A percentile compares a stretch with the other conserved stretches of the same genome.
Conservation (phyloP, 176 grass and related monocot species). For the Pontederia crassipes region DNA sequence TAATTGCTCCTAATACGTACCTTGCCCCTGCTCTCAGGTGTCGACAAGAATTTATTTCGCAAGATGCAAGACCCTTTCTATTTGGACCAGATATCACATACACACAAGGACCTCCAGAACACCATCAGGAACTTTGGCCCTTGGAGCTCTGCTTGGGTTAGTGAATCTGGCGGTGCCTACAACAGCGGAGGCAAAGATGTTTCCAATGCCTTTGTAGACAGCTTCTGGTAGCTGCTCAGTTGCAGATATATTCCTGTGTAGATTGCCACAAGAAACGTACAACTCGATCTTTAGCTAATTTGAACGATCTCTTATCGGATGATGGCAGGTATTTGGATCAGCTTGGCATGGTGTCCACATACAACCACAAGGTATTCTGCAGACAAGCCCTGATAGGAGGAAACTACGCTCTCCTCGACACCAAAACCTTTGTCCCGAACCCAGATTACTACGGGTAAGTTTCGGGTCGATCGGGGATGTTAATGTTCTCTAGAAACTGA, state of each 20-base stretch:
- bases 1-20: neutral
- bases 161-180: conserved; percentile 55
- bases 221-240: conserved; percentile 34
- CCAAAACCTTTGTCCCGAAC: conserved; percentile 43
- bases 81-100: conserved; percentile 30
- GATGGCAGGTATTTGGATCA: conserved; percentile 43
- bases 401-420: conserved; percentile 56
- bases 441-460: conserved; percentile 49
- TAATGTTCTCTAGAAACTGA: neutral
- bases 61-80: conserved; percentile 41
- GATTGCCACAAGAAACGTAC: no score
- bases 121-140: conserved; percentile 27
- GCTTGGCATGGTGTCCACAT: conserved; percentile 44
- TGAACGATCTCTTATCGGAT: no score
- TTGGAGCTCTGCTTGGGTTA: conserved; percentile 48
- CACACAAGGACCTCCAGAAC: conserved; percentile 22
- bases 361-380: conserved; percentile 45
- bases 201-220: conserved; percentile 37
- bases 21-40: conserved; percentile 21
- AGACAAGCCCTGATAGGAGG: conserved; percentile 47
- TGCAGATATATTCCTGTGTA: neutral
- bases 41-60: conserved; percentile 26
- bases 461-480: neutral
- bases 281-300: no score
- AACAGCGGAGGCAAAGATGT: conserved; percentile 46